Percentiles rank a stretch among this genome's conserved stretches.
These are phyloP conservation scores for Salix udensis DNA, from an alignment of 345 rosid genomes.

Conservation along the genomic window DNA sequence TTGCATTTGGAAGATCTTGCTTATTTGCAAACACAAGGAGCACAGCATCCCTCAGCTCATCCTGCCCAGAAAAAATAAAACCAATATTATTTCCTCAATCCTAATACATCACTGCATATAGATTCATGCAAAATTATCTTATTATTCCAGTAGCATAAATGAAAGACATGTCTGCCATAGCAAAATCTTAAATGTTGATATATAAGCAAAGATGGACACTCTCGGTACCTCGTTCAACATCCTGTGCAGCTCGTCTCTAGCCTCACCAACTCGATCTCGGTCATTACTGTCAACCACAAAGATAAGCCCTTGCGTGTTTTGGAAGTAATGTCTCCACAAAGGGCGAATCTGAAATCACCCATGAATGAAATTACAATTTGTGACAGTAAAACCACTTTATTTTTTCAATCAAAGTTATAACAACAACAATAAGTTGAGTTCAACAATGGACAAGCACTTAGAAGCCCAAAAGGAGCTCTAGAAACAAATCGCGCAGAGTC, in stretches of 20 bases:
- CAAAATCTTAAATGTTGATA: not conserved
- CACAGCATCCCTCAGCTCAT: not conserved
- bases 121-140: not conserved
- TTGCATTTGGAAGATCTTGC: not conserved
- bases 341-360: not conserved
- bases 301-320: not conserved
- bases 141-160: not conserved
- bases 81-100: not conserved
- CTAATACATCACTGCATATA: not conserved
- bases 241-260: not conserved
- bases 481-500: not conserved
- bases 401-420: not conserved
- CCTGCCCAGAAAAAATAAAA: not conserved
- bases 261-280: not conserved
- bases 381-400: not conserved
- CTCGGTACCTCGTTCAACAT: not conserved
- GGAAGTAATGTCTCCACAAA: conserved; percentile 1
- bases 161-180: not conserved
- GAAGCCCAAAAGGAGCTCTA: not conserved
- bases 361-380: not conserved
- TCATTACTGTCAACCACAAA: not conserved
- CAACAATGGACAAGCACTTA: not conserved
- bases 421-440: not conserved
- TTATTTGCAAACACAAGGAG: not conserved
- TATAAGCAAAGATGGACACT: not conserved